Evolutionary conservation across 2,329 filamentous ascomycete species (phyloP).

Genomic region (Aspergillus sp.): DNA sequence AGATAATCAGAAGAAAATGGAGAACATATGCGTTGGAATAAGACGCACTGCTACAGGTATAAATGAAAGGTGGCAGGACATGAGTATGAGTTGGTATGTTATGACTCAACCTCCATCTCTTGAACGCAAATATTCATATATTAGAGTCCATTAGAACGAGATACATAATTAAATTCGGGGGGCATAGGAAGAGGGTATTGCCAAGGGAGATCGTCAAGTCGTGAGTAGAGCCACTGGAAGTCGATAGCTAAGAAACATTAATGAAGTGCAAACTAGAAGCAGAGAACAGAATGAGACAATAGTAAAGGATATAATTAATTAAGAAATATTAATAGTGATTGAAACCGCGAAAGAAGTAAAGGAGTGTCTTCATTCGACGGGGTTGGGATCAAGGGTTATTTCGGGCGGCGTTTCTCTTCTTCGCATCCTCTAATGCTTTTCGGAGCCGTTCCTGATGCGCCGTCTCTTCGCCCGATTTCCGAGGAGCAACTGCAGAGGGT

Average conservation of each 20-base stretch:
- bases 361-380: not conserved
- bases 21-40: not conserved
- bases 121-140: not conserved
- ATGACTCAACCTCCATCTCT: not conserved
- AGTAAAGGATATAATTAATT: not conserved
- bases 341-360: not conserved
- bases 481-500: slow-evolving; percentile 23
- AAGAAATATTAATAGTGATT: not conserved
- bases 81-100: not conserved
- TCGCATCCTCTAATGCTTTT: slow-evolving; percentile 54
- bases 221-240: slow-evolving; percentile 4
- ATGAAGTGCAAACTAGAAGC: not conserved
- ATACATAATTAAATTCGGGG: not conserved
- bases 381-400: slow-evolving; percentile 13
- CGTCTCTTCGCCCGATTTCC: slow-evolving; percentile 29
- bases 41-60: not conserved
- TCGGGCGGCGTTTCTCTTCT: slow-evolving; percentile 51
- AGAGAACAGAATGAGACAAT: not conserved
- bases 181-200: slow-evolving; percentile 6
- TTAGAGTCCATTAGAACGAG: not conserved
- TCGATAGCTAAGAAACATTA: not conserved
- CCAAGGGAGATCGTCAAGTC: slow-evolving; percentile 22
- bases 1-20: not conserved
- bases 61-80: not conserved
- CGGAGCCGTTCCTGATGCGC: slow-evolving; percentile 50